Evolutionary conservation across 164 flowering plant species (phyloP), one percentile per base, ranked within the genome.

Genomic region (Tetracentron sinense): DNA sequence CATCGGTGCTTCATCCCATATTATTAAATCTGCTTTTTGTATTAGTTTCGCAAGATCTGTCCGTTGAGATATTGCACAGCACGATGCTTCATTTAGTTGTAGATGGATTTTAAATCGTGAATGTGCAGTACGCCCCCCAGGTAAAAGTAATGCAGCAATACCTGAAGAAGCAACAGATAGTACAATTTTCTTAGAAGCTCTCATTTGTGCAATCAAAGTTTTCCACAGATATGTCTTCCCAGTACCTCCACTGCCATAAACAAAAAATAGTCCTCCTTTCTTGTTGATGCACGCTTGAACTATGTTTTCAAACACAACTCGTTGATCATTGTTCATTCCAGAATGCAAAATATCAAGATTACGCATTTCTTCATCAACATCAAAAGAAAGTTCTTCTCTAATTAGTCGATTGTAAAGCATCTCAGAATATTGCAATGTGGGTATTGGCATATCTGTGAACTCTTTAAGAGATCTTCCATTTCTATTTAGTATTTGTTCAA

Each of bases 1-100:
- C 51, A 48, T 5, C 1, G 51, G 51, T 48, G 51, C 51, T 20
- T 48, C 51, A 48, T 48, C 51, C 51, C 51, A 48, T 48, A 48
- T 48, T 6, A 16, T 48, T 17, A 17, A 48, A 7, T 17, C 51
- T 5, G n/a, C 19, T 7, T 48, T 17, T 20, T 48, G 51, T 16
- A 48, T 20, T 48, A 48, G 6, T 48, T 17, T 48, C n/a, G 21
- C 51, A 16, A 48, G 51, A 20, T 48, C 20, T 11, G 51, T 48
- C 15, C 51, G 7, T 48, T 48, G 38, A 5, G 19, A 7, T 48
- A 48, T 48, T 48, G 19, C 6, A 48, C 51, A 48, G 7, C 2
- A 16, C 1, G 51, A 48, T 17, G 20, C 15, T 48, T 48, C 51
- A 5, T 48, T 20, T 16, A 48, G 0, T 17, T 17, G 5, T 5